Conservation (phyloP, 2,329 filamentous ascomycete genomes). For the Aspergillus sp. region DNA sequence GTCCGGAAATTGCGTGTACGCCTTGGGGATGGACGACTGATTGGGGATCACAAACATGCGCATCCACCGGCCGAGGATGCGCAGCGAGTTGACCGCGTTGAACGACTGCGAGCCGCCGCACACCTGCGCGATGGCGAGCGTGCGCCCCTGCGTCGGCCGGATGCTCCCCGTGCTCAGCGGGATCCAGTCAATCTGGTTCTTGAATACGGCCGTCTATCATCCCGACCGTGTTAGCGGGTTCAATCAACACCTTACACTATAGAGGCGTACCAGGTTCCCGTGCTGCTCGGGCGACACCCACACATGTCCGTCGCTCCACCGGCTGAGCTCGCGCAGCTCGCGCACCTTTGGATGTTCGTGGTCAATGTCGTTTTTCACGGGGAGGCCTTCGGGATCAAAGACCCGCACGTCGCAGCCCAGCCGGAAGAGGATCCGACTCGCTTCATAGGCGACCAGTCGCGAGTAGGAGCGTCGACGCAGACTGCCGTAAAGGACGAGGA, state of each 20-base stretch:
- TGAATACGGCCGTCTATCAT: conserved; percentile 62
- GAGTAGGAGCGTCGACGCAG: conserved; percentile 60
- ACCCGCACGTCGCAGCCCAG: conserved; percentile 67
- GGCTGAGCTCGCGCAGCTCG: conserved; percentile 60
- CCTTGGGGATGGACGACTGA: conserved; percentile 62
- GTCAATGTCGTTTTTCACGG: conserved; percentile 63
- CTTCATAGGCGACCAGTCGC: conserved; percentile 59
- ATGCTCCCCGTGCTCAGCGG: conserved; percentile 61
- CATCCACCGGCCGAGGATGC: conserved; percentile 68
- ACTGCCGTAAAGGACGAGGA: conserved; percentile 63
- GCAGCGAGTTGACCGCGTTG: conserved; percentile 65
- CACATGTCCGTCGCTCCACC: conserved; percentile 66
- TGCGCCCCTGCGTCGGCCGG: conserved; percentile 65
- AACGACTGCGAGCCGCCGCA: conserved; percentile 66
- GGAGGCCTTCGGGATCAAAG: conserved; percentile 58
- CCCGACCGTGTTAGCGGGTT: neutral
- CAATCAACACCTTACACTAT: neutral
- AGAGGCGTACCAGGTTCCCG: conserved; percentile 53
- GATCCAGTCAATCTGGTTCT: conserved; percentile 71
- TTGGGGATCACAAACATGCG: conserved; percentile 68
- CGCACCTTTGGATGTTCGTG: conserved; percentile 60
- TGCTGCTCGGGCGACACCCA: conserved; percentile 69
- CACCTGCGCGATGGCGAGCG: conserved; percentile 62
- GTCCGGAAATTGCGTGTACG: conserved; percentile 62
- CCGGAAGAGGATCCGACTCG: conserved; percentile 59